These are phyloP conservation scores for Phytopythium montanum DNA, from an alignment of 352 stramenopile species.

Conservation along the genomic window DNA sequence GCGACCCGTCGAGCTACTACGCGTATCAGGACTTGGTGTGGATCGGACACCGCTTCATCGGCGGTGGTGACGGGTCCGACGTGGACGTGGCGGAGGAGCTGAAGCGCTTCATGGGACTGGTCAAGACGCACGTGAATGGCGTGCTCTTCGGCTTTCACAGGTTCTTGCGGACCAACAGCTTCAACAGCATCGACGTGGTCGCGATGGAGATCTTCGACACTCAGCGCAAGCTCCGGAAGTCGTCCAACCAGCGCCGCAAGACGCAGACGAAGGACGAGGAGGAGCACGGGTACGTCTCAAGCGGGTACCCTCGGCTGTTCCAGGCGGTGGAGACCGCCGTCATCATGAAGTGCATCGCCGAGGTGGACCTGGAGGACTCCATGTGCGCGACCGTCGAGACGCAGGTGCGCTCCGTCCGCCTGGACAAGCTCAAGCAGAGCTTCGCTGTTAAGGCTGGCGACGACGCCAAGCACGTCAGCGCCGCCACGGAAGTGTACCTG, in stretches of 20 bases:
- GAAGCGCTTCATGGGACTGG: slow-evolving; percentile 36
- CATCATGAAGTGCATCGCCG: slow-evolving; percentile 49
- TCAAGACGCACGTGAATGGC: slow-evolving; percentile 63
- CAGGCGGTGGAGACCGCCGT: slow-evolving; percentile 51
- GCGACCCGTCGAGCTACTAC: slow-evolving; percentile 60
- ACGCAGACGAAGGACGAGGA: slow-evolving; percentile 27
- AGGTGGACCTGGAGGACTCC: slow-evolving; percentile 59
- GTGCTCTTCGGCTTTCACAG: slow-evolving; percentile 74
- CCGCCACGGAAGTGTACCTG: slow-evolving; percentile 23
- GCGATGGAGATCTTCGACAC: slow-evolving; percentile 74
- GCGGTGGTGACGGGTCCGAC: slow-evolving; percentile 8
- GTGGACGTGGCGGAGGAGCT: slow-evolving; percentile 29
- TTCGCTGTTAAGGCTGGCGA: slow-evolving; percentile 24
- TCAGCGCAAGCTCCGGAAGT: slow-evolving; percentile 48
- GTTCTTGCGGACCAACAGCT: slow-evolving; percentile 75
- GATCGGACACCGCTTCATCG: slow-evolving; percentile 63
- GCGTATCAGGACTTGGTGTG: slow-evolving; percentile 87
- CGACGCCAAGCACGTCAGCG: slow-evolving; percentile 14
- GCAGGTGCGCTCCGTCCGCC: slow-evolving; percentile 35
- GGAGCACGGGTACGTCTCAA: slow-evolving; percentile 39
- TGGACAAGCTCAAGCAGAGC: slow-evolving; percentile 50
- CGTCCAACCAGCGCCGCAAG: slow-evolving; percentile 15
- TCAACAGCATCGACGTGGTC: slow-evolving; percentile 72
- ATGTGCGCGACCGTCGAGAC: slow-evolving; percentile 51
- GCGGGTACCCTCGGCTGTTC: slow-evolving; percentile 52